Percentiles rank a stretch among this genome's conserved stretches.
phyloP scores from a whole-genome alignment of 805 yeast species.

The Candida ovalis region DNA sequence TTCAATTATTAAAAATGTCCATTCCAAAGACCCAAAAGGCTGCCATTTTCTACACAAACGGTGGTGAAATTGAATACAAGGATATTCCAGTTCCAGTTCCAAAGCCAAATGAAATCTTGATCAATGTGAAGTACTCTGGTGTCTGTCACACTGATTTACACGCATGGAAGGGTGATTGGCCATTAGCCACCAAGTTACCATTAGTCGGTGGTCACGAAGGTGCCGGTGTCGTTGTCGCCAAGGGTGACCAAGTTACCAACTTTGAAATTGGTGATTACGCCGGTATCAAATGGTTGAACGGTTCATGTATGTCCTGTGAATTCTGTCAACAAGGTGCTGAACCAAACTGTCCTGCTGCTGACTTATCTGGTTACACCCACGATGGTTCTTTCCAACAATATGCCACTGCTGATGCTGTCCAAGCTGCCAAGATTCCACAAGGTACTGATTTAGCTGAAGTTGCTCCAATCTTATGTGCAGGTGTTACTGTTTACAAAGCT shows the following conservation, averaged over 20 bases:
- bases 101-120: slow-evolving; percentile 69
- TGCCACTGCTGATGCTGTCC: slow-evolving; percentile 83
- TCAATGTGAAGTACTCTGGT: slow-evolving; percentile 84
- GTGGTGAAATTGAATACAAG: slow-evolving; percentile 61
- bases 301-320: slow-evolving; percentile 75
- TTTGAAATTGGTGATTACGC: slow-evolving; percentile 78
- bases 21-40: slow-evolving; percentile 72
- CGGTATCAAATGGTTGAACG: slow-evolving; percentile 81
- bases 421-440: slow-evolving; percentile 75
- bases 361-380: slow-evolving; percentile 81
- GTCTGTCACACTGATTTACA: slow-evolving; percentile 94
- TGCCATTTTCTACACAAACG: slow-evolving; percentile 60
- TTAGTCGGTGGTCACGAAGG: slow-evolving; percentile 90
- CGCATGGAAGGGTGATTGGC: slow-evolving; percentile 96
- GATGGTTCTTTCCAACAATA: slow-evolving; percentile 92
- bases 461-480: slow-evolving; percentile 87
- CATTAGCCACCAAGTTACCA: slow-evolving; percentile 68
- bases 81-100: slow-evolving; percentile 82
- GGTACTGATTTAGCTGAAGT: slow-evolving; percentile 71
- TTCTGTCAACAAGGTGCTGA: slow-evolving; percentile 64
- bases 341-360: slow-evolving; percentile 67
- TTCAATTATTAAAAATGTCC: not conserved
- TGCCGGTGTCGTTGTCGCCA: slow-evolving; percentile 80
- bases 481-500: slow-evolving; percentile 89
- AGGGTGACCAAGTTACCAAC: slow-evolving; percentile 64